Evolutionary conservation across 2,329 filamentous ascomycete species (phyloP), one percentile per base, ranked within the genome.

Genomic region (Penicillium occitanis): DNA sequence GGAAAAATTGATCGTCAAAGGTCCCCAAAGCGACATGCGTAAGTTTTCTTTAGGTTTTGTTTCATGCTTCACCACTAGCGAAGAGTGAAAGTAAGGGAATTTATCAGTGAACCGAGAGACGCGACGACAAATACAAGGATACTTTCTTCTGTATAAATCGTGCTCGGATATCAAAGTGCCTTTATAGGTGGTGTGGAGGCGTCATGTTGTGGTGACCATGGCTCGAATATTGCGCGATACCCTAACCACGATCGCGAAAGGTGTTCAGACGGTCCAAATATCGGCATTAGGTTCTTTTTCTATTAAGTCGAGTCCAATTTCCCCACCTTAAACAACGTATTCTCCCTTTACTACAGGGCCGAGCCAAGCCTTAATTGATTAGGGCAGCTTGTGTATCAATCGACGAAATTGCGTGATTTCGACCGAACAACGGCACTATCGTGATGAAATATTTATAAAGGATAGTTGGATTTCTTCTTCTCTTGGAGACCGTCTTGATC

Each of bases 221-320:
- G 11, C 50, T n/a, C 28, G 50, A 35, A 55, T 35, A 55, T 55
- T 55, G 50, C 50, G 50, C 50, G 50, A 55, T 55, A 55, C 14
- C 8, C 28, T 55, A 33, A n/a, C 50, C 8, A 14, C 28, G 28
- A 55, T 55, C 50, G 35, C 50, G 50, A 55, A 33, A 33, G 28
- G 6, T n/a, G 17, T 19, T 14, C 17, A 19, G 3, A n/a, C 35
- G 14, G 6, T 33, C 50, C 17, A 33, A 55, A 35, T 6, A 55
- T 1, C 50, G 19, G 28, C 28, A 55, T 33, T 55, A 33, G 50
- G 17, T 55, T 55, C 6, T 19, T 19, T 5, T 55, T 10, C 14
- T 35, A 13, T 33, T 8, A n/a, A 2, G n/a, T n/a, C 17, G 17
- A 33, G 28, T 11, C 19, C 3, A 13, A 11, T 19, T 55, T 35